phyloP scores from a whole-genome alignment of 2,329 filamentous ascomycete genomes.

The Didymella sp. region DNA sequence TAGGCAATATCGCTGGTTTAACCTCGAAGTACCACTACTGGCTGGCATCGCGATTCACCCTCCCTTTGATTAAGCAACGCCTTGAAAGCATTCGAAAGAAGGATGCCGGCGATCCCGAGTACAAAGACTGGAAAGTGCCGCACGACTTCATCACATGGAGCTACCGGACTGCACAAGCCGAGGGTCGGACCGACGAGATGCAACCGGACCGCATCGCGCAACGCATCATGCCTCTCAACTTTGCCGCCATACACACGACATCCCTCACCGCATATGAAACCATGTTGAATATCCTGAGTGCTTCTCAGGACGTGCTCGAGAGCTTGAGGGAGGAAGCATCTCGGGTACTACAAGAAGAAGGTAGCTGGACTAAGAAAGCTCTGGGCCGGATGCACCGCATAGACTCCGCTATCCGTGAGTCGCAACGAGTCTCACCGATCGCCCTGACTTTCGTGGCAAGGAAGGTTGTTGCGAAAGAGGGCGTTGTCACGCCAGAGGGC shows the following conservation, averaged over 20 bases:
- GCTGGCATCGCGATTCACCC: constrained; percentile 51
- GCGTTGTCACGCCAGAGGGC: constrained; percentile 37
- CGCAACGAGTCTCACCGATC: constrained; percentile 59
- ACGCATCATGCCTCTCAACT: constrained; percentile 63
- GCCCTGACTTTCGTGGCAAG: constrained; percentile 56
- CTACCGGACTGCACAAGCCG: constrained; percentile 59
- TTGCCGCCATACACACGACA: constrained; percentile 67
- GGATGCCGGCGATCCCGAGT: constrained; percentile 51
- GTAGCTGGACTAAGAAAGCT: constrained; percentile 57
- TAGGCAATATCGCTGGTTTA: constrained; percentile 56
- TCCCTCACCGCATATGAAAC: constrained; percentile 59
- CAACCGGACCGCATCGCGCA: constrained; percentile 59
- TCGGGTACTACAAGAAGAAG: constrained; percentile 44
- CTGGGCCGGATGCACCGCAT: constrained; percentile 55
- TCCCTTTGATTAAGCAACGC: constrained; percentile 60
- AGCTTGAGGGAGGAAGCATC: constrained; percentile 55
- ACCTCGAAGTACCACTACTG: constrained; percentile 59
- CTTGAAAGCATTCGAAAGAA: constrained; percentile 57
- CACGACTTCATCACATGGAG: constrained; percentile 67
- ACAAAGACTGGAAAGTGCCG: constrained; percentile 54
- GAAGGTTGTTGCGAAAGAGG: constrained; percentile 66
- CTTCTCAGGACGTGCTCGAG: neutral
- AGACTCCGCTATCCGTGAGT: constrained; percentile 63
- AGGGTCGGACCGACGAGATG: constrained; percentile 55
- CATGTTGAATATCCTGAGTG: constrained; percentile 16